phyloP scores from a whole-genome alignment of 257 asterid genomes.

The Osmanthus fragrans region DNA sequence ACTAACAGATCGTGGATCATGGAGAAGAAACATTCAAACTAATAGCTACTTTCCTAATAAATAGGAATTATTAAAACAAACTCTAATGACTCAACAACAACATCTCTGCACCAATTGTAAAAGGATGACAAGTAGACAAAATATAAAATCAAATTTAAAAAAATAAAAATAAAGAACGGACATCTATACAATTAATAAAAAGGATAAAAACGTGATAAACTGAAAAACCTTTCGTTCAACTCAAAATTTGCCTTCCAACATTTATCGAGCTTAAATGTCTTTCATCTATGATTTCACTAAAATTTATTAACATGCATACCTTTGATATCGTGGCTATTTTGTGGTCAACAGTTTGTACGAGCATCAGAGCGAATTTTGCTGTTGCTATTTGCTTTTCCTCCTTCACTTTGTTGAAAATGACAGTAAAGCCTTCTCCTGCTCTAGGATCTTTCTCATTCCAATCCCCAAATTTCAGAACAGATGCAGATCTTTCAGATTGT shows the following conservation, averaged over 20 bases:
- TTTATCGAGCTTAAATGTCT: not conserved
- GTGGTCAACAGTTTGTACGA: not conserved
- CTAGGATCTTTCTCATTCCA: conserved; percentile 44
- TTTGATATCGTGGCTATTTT: conserved; percentile 21
- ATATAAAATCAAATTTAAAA: not conserved
- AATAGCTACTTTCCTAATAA: not conserved
- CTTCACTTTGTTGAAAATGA: conserved; percentile 42
- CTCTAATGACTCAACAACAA: conserved; percentile 1
- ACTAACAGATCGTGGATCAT: not conserved
- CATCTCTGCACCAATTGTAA: conserved; percentile 36
- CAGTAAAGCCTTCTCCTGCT: conserved; percentile 44
- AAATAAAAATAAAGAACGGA: too few relatives aligned
- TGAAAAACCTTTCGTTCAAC: too few relatives aligned
- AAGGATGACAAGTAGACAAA: not conserved
- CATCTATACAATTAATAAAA: too few relatives aligned
- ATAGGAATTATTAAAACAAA: not conserved
- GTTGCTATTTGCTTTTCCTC: conserved; percentile 42
- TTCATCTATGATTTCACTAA: not conserved
- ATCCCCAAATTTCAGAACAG: conserved; percentile 48
- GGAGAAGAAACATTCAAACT: not conserved
- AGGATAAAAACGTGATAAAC: too few relatives aligned
- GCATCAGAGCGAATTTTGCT: conserved; percentile 17
- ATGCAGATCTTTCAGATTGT: conserved; percentile 33
- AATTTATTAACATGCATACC: conserved; percentile 1
- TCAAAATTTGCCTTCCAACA: too few relatives aligned